phyloP scores from a whole-genome alignment of 1,284 basidiomycete species.

The Cutaneotrichosporon daszewskae region DNA sequence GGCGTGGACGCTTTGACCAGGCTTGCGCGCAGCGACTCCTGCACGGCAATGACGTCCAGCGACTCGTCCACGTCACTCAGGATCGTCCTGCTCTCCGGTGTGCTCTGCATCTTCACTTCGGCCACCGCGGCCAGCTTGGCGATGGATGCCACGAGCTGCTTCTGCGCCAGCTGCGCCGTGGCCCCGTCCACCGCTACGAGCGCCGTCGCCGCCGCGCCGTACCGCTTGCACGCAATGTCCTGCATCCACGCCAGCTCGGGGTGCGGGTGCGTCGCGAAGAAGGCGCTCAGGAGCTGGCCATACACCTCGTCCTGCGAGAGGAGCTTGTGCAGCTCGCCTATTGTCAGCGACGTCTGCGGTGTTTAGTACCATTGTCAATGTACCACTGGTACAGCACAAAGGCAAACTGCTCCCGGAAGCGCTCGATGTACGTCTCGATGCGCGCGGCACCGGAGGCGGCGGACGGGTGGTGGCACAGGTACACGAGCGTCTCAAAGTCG shows the following conservation, averaged over 20 bases:
- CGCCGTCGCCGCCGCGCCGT: constrained; percentile 60
- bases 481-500: constrained; percentile 75
- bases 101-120: constrained; percentile 53
- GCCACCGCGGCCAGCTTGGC: constrained; percentile 82
- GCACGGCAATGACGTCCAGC: constrained; percentile 55
- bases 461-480: constrained; percentile 61
- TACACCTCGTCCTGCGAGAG: constrained; percentile 66
- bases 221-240: constrained; percentile 67
- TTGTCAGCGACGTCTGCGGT: constrained; percentile 1
- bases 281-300: constrained; percentile 62
- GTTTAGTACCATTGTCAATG: constrained; percentile 48
- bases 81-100: constrained; percentile 12
- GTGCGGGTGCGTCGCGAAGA: constrained; percentile 62
- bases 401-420: constrained; percentile 77
- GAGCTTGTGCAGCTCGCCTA: constrained; percentile 68
- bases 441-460: constrained; percentile 33
- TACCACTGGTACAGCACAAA: constrained; percentile 74
- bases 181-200: constrained; percentile 59
- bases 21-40: constrained; percentile 43
- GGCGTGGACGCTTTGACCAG: constrained; percentile 13
- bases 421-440: constrained; percentile 64
- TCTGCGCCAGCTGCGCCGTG: constrained; percentile 59
- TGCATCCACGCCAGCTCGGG: constrained; percentile 82
- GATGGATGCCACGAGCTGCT: constrained; percentile 83
- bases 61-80: constrained; percentile 48